These are phyloP conservation scores for Citrus cavaleriei DNA, from an alignment of 345 rosid genomes.

Conservation along the genomic window DNA sequence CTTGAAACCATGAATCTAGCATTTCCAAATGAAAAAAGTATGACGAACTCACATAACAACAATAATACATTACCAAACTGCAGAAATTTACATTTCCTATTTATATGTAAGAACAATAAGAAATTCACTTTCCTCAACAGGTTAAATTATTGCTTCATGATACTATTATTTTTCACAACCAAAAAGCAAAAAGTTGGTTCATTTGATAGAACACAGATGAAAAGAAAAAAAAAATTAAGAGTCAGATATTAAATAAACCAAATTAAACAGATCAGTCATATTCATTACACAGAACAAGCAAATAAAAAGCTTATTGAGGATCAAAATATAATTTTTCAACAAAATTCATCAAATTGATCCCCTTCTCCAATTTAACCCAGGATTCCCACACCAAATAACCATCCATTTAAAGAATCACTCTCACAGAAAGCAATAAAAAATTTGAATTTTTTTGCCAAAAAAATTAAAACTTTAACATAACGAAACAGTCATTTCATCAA, in stretches of 20 bases:
- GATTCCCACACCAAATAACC: neutral
- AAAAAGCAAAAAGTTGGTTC: neutral
- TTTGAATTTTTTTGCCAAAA: too few species aligned
- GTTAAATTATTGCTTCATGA: neutral
- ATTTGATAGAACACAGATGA: neutral
- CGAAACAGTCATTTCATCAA: neutral
- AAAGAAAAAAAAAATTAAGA: neutral
- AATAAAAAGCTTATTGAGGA: neutral
- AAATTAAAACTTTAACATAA: too few species aligned
- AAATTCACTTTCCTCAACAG: neutral
- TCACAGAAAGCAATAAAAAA: neutral
- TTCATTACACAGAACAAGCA: neutral
- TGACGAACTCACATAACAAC: neutral
- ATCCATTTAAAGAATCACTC: neutral
- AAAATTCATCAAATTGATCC: neutral
- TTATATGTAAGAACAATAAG: neutral
- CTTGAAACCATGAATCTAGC: constrained; percentile 94
- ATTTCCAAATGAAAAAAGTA: neutral
- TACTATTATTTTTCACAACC: too few species aligned
- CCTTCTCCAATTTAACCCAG: neutral
- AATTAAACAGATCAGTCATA: neutral
- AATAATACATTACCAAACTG: neutral
- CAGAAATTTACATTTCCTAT: neutral
- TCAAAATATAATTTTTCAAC: neutral
- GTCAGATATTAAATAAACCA: neutral